These are phyloP conservation scores for Arctium minus DNA, from an alignment of 129 eudicot genomes.

Conservation along the genomic window DNA sequence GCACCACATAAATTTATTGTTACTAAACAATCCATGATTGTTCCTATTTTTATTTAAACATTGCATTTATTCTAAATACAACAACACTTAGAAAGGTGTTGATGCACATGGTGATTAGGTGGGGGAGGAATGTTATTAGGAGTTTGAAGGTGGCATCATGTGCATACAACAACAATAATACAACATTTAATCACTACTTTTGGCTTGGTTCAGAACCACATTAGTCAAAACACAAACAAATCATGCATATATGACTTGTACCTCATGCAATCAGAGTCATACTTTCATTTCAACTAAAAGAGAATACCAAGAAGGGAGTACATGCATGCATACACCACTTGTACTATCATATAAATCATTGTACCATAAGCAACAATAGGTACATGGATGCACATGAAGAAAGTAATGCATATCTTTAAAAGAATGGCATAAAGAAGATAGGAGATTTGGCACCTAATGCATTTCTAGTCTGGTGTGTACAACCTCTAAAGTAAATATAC, in stretches of 20 bases:
- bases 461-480: constrained; percentile 31
- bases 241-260: constrained; percentile 10
- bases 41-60: not conserved
- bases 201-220: constrained; percentile 13
- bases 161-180: constrained; percentile 29
- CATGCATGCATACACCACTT: constrained; percentile 13
- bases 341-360: constrained; percentile 17
- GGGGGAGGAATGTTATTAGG: constrained; percentile 34
- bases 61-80: not conserved
- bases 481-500: constrained; percentile 27
- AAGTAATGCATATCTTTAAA: constrained; percentile 14
- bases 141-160: constrained; percentile 34
- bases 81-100: constrained; percentile 34
- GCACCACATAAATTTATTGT: not conserved
- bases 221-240: not conserved
- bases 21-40: too few species aligned
- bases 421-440: constrained; percentile 31
- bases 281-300: not conserved
- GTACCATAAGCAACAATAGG: constrained; percentile 19
- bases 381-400: constrained; percentile 32
- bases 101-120: constrained; percentile 41
- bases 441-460: constrained; percentile 40
- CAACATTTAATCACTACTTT: constrained; percentile 19
- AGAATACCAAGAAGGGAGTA: not conserved
- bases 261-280: constrained; percentile 7